These are phyloP conservation scores for Medicago arabica DNA, from an alignment of 306 rosid genomes.

Conservation along the genomic window DNA sequence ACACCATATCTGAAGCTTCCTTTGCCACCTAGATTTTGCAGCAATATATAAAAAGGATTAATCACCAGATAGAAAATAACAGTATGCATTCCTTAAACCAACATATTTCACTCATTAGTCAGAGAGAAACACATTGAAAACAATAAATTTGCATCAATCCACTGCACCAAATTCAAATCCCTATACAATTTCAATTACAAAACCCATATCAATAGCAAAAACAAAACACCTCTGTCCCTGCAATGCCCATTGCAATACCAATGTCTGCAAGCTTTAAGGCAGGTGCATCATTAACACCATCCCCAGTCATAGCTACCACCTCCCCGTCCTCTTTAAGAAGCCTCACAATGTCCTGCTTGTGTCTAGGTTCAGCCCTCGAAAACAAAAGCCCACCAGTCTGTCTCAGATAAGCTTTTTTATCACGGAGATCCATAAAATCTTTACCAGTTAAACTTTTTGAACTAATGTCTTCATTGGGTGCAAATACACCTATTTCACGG, in stretches of 20 bases:
- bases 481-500: slow-evolving; percentile 89
- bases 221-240: slow-evolving; percentile 87
- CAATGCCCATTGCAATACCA: slow-evolving; percentile 96
- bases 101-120: slow-evolving; percentile 16
- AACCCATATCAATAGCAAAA: slow-evolving; percentile 2
- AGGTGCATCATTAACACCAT: slow-evolving; percentile 97
- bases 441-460: slow-evolving; percentile 79
- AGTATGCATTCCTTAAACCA: slow-evolving; percentile 17
- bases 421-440: slow-evolving; percentile 67
- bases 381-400: slow-evolving; percentile 83
- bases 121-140: not conserved
- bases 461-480: slow-evolving; percentile 61
- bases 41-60: slow-evolving; percentile 15
- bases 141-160: slow-evolving; percentile 8
- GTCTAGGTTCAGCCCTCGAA: slow-evolving; percentile 98
- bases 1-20: slow-evolving; percentile 98
- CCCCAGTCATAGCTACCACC: slow-evolving; percentile 94
- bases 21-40: slow-evolving; percentile 77
- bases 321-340: slow-evolving; percentile 88
- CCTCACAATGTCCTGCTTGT: slow-evolving; percentile 93
- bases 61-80: slow-evolving; percentile 9
- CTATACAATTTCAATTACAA: slow-evolving; percentile 10
- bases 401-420: slow-evolving; percentile 61
- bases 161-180: slow-evolving; percentile 11
- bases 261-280: slow-evolving; percentile 97